These are phyloP conservation scores for Candida dajiaensis DNA, from an alignment of 805 yeast genomes.

Conservation along the genomic window DNA sequence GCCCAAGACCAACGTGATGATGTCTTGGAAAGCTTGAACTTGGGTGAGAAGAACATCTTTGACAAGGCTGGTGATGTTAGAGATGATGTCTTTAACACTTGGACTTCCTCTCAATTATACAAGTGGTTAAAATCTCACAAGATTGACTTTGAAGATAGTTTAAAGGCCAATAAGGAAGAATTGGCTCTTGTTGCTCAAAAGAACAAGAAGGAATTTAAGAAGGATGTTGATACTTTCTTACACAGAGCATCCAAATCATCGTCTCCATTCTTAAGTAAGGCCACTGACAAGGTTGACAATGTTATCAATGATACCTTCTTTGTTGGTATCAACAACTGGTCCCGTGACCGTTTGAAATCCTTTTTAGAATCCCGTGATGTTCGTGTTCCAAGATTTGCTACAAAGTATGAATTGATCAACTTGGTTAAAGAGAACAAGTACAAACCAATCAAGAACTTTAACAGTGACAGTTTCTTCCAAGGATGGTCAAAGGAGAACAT, in stretches of 20 bases:
- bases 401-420: slow-evolving; percentile 33
- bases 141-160: slow-evolving; percentile 29
- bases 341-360: slow-evolving; percentile 36
- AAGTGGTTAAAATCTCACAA: slow-evolving; percentile 49
- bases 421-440: slow-evolving; percentile 34
- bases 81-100: slow-evolving; percentile 40
- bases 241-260: slow-evolving; percentile 25
- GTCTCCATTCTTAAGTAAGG: slow-evolving; percentile 31
- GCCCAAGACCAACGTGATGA: slow-evolving; percentile 33
- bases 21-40: slow-evolving; percentile 34
- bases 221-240: slow-evolving; percentile 35
- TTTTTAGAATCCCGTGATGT: slow-evolving; percentile 38
- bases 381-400: slow-evolving; percentile 32
- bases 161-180: slow-evolving; percentile 29
- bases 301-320: slow-evolving; percentile 40
- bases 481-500: slow-evolving; percentile 34
- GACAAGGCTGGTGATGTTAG: slow-evolving; percentile 35
- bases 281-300: slow-evolving; percentile 27
- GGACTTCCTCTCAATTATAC: slow-evolving; percentile 49
- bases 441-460: slow-evolving; percentile 28
- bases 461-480: slow-evolving; percentile 28
- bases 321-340: slow-evolving; percentile 41
- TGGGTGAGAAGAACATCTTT: slow-evolving; percentile 29
- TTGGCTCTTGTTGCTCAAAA: slow-evolving; percentile 30
- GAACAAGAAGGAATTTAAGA: slow-evolving; percentile 29